Conservation (phyloP, 2,329 filamentous ascomycete genomes). For the Gremmenia infestans region DNA sequence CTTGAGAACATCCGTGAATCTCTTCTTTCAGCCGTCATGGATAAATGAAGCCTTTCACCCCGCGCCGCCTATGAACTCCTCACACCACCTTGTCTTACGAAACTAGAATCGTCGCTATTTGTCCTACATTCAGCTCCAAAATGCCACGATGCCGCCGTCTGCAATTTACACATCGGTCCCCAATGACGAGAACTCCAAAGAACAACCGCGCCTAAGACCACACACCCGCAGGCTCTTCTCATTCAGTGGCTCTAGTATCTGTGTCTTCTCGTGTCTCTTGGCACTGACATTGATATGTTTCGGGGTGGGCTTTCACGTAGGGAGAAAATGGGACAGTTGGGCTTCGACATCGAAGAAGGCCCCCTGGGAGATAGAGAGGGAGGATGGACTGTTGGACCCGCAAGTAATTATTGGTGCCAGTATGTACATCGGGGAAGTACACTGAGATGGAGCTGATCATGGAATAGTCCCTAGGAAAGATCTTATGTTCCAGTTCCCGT, state of each 20-base stretch:
- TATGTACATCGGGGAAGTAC: conserved; percentile 3
- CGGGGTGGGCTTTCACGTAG: conserved; percentile 10
- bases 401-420: conserved; percentile 18
- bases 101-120: background rate
- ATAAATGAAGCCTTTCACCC: conserved; percentile 11
- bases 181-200: conserved; percentile 9
- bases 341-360: background rate
- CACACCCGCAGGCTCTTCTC: background rate
- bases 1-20: background rate
- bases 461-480: conserved; percentile 18
- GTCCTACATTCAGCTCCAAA: background rate
- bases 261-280: conserved; percentile 3
- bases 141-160: background rate
- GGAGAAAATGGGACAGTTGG: conserved; percentile 12
- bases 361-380: conserved; percentile 1
- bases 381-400: conserved; percentile 11
- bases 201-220: background rate
- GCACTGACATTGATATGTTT: conserved; percentile 8
- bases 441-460: background rate
- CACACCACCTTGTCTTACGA: background rate
- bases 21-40: conserved; percentile 10
- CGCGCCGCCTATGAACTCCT: background rate
- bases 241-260: background rate
- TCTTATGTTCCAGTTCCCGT: conserved; percentile 26
- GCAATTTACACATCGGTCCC: conserved; percentile 13